These are phyloP conservation scores for Conticribra weissflogii DNA, from an alignment of 108 stramenopile species.

Conservation along the genomic window DNA sequence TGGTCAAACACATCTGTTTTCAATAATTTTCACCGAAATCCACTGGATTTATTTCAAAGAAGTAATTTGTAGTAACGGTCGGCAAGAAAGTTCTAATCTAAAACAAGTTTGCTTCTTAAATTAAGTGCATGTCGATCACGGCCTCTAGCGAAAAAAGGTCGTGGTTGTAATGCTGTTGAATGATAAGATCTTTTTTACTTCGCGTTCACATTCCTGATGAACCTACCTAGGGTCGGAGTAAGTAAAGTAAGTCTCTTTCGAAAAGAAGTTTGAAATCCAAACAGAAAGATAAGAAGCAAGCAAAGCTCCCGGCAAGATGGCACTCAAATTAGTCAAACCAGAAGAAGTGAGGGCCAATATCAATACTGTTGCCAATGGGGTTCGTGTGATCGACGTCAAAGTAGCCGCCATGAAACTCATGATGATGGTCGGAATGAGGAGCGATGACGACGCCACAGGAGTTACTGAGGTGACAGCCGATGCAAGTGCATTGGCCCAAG, in stretches of 20 bases:
- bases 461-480: slow-evolving; percentile 13
- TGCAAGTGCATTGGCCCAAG: slow-evolving; percentile 28
- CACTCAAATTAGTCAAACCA: slow-evolving; percentile 52
- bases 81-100: too few relatives aligned
- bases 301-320: slow-evolving; percentile 55
- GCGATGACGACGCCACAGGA: slow-evolving; percentile 19
- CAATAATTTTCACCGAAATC: too few relatives aligned
- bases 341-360: slow-evolving; percentile 66
- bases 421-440: slow-evolving; percentile 42
- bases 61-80: too few relatives aligned
- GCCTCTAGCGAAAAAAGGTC: too few relatives aligned
- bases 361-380: slow-evolving; percentile 63
- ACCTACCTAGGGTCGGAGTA: slow-evolving; percentile 35
- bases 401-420: slow-evolving; percentile 70
- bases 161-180: too few relatives aligned
- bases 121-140: too few relatives aligned
- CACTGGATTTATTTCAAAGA: too few relatives aligned
- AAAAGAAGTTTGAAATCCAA: slow-evolving; percentile 52
- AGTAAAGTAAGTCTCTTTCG: slow-evolving; percentile 57
- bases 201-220: background rate
- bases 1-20: too few relatives aligned
- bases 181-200: too few relatives aligned
- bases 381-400: slow-evolving; percentile 65
- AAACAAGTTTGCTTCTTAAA: too few relatives aligned
- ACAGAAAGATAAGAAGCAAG: slow-evolving; percentile 61